These are phyloP conservation scores for Pythium brachiatum DNA, from an alignment of 352 stramenopile genomes.

Conservation along the genomic window DNA sequence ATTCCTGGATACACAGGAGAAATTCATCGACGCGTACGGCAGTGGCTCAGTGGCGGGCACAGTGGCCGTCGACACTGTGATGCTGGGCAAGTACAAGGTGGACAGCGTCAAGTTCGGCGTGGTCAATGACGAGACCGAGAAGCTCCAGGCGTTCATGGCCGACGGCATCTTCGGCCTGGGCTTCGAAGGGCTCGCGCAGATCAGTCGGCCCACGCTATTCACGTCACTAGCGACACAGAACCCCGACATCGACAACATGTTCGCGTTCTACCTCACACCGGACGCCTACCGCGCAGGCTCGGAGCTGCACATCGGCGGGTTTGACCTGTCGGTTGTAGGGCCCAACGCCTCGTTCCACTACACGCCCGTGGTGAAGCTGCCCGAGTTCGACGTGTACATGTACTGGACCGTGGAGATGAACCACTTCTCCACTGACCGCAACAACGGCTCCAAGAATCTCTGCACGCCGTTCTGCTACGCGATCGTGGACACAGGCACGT, in stretches of 20 bases:
- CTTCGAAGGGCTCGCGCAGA: constrained; percentile 85
- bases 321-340: constrained; percentile 79
- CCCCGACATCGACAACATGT: constrained; percentile 78
- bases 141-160: constrained; percentile 78
- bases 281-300: constrained; percentile 64
- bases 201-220: constrained; percentile 84
- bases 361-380: constrained; percentile 80
- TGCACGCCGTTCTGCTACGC: constrained; percentile 83
- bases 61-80: constrained; percentile 75
- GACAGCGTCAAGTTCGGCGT: constrained; percentile 79
- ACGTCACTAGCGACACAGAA: constrained; percentile 61
- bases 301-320: constrained; percentile 83
- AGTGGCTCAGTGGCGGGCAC: constrained; percentile 77
- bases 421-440: constrained; percentile 35
- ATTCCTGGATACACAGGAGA: constrained; percentile 68
- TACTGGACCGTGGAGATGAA: constrained; percentile 87
- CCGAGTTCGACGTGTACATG: constrained; percentile 75
- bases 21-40: constrained; percentile 79
- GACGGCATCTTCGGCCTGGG: constrained; percentile 87
- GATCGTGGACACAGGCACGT: constrained; percentile 89
- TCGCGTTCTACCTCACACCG: constrained; percentile 85
- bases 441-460: constrained; percentile 40
- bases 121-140: constrained; percentile 60
- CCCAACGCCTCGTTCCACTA: constrained; percentile 86
- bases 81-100: constrained; percentile 62